Base-by-base conservation (phyloP, 805 yeast genomes). In the Lipomyces mesembrius region DNA sequence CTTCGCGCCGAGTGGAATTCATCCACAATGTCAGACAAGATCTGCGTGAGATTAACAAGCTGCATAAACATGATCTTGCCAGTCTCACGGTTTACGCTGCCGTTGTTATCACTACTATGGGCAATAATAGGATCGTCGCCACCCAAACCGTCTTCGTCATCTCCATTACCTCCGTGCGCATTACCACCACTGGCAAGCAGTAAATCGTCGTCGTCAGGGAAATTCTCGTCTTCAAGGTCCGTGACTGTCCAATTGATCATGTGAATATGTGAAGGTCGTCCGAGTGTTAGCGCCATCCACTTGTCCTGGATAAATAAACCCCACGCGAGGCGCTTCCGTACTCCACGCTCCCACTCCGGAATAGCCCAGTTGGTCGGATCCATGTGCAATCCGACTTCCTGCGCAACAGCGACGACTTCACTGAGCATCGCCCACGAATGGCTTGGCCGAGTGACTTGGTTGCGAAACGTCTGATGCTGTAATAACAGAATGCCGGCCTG, bases 311-410 rank as follows among this genome's bases (percentile, higher is more conserved):
- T 81, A 82, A 87, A 94, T 1, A 92, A 95, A 0, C 98, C 98
- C 98, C 99, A 94, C 0, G 98, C 97, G 59, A 94, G 79, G 66
- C 98, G 82, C 72, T 91, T 85, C 61, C 99, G 83, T 59, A 94
- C 79, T 5, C 96, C 96, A 60, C 96, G 83, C 75, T 94, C 99
- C 98, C 98, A 95, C 73, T 89, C 88, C 0, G 98, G 98, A 46
- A 94, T 79, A 74, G 90, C 88, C 99, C 99, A 94, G 70, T 84
- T 85, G 65, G 89, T 87, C 74, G 98, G 93, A 75, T 93, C 94
- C n/a, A 91, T 81, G 0, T 97, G 97, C 11, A 94, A 80, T 0
- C 98, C 98, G 20, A 94, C 80, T 72, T 94, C 97, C 77, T 94
- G 97, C 0, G 97, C 88, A 22, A 93, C 78, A 0, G 96, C 89